Percentiles rank a stretch among this genome's conserved stretches.
Conservation (phyloP, 2,329 filamentous ascomycete genomes). For the Zasmidium citrigriseum region DNA sequence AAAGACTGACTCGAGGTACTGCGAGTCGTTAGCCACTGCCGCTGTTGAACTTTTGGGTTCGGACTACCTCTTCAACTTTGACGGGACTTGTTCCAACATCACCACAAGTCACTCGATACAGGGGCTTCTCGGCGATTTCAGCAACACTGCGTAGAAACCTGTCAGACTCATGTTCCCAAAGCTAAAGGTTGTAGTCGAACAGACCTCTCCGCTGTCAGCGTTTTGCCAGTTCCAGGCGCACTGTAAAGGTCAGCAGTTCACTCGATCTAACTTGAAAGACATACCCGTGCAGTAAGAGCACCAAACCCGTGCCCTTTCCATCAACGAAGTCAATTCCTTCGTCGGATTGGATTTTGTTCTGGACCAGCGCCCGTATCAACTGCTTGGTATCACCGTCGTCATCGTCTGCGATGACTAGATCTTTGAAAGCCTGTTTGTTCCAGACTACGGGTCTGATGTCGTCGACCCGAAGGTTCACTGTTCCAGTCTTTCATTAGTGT, state of each 20-base stretch:
- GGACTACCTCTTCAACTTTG: neutral
- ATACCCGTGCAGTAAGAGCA: neutral
- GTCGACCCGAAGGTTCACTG: neutral
- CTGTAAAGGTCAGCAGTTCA: neutral
- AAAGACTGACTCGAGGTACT: constrained; percentile 1
- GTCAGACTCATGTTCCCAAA: neutral
- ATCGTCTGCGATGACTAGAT: neutral
- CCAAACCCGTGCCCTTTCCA: neutral
- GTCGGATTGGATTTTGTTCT: neutral
- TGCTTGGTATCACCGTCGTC: neutral
- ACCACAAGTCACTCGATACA: neutral
- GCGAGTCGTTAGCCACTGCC: neutral
- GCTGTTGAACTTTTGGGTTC: neutral
- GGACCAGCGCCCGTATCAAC: neutral
- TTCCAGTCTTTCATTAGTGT: neutral
- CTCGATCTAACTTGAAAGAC: no score
- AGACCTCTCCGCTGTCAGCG: neutral
- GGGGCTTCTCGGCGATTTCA: neutral
- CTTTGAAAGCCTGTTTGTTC: neutral
- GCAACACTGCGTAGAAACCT: neutral
- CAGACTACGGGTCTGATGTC: neutral
- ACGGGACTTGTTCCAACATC: neutral
- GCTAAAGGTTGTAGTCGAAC: neutral
- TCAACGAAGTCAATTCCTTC: neutral
- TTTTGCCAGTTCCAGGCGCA: neutral